These are phyloP conservation scores for Eucalyptus brandiana DNA, from an alignment of 345 rosid genomes.

Conservation along the genomic window DNA sequence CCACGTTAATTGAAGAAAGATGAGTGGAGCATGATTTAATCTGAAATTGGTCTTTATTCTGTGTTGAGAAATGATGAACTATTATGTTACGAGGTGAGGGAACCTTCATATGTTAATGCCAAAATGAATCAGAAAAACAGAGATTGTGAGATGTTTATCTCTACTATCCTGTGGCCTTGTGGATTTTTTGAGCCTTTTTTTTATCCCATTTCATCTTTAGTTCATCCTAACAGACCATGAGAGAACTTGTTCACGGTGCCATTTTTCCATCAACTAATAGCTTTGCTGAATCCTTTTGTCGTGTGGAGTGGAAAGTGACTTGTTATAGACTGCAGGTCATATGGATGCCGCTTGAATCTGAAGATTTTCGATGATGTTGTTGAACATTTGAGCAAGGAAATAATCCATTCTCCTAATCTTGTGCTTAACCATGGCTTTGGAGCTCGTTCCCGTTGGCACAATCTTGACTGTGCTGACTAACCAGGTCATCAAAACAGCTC, in stretches of 20 bases:
- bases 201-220: not conserved
- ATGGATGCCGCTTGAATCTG: not conserved
- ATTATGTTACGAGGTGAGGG: not conserved
- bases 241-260: not conserved
- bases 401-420: not conserved
- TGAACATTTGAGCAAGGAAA: not conserved
- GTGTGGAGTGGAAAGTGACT: not conserved
- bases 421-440: conserved; percentile 25
- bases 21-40: not conserved
- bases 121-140: not conserved
- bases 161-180: not conserved
- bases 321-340: not conserved
- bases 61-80: not conserved
- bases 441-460: conserved; percentile 62
- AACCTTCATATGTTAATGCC: not conserved
- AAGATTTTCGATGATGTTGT: not conserved
- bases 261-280: not conserved
- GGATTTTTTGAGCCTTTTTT: not conserved
- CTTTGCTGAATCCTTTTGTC: not conserved
- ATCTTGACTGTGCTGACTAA: conserved; percentile 42
- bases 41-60: not conserved
- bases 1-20: not conserved
- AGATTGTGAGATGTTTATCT: not conserved
- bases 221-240: not conserved
- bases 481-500: conserved; percentile 62